Evolutionary conservation across 495 filamentous ascomycete species (phyloP), one percentile per base, ranked within the genome.

Genomic region (Tuber borchii): DNA sequence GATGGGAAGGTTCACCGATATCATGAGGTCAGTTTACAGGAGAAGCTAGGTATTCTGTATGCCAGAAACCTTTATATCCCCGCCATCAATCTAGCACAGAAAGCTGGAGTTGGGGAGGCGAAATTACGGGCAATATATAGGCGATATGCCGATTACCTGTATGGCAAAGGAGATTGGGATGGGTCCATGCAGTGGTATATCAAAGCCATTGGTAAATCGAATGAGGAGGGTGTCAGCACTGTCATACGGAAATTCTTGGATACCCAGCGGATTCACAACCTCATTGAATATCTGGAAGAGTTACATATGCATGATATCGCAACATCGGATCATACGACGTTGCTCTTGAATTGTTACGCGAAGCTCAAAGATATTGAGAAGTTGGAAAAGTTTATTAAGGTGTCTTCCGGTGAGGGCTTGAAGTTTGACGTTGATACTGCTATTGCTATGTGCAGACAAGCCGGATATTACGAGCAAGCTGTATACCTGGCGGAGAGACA

Each of bases 171-270:
- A 4, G 93, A 97, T 82, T 98, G 94, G 82, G 95, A 99, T 82
- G 94, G 92, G 31, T 97, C 95, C 17, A 99, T 99, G 96, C 92
- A 96, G 83, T 95, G 97, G 83, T 99, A 98, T 83, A 89, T 99
- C 77, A 92, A 93, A 81, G 94, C 96, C 0, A 97, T 99, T 76
- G 95, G 97, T 77, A 77, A 77, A 72, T 72, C 81, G 75, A 82
- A 82, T 34, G 82, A 83, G 51, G 79, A 81, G 74, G 82, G 81
- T 31, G 77, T 83, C 31, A 83, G 82, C 72, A 82, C 76, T 37
- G 82, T 83, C 20, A 83, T 83, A 51, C 76, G 82, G 3, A 83
- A 83, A 76, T 83, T 83, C 79, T 87, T 99, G 39, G 95, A 98
- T 78, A 97, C 94, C 0, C 95, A 98, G 85, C 88, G 94, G 79